phyloP scores from a whole-genome alignment of 2,329 filamentous ascomycete species.

The Exophiala mesophila region DNA sequence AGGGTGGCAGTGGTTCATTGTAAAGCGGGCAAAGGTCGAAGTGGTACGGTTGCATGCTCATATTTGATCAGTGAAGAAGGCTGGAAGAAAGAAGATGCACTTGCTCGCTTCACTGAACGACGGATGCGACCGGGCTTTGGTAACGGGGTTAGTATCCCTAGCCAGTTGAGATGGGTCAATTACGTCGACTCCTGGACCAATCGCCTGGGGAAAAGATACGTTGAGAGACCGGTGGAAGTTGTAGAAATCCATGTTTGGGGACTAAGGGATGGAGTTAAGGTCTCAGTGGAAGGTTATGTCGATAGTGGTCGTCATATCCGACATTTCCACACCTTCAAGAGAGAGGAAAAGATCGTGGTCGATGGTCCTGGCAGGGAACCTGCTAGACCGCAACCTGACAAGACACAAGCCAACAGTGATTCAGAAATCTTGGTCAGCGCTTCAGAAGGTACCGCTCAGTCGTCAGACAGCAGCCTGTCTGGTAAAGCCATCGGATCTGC shows the following conservation, averaged over 20 bases:
- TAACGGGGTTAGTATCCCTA: slow-evolving; percentile 84
- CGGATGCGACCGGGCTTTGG: slow-evolving; percentile 89
- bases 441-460: slow-evolving; percentile 18
- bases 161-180: slow-evolving; percentile 77
- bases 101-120: slow-evolving; percentile 68
- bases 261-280: slow-evolving; percentile 77
- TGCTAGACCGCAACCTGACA: slow-evolving; percentile 1
- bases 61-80: slow-evolving; percentile 86
- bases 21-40: slow-evolving; percentile 93
- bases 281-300: slow-evolving; percentile 76
- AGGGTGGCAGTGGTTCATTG: slow-evolving; percentile 90
- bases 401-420: slow-evolving; percentile 9
- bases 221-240: slow-evolving; percentile 78
- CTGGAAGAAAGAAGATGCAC: slow-evolving; percentile 60
- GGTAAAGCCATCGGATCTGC: slow-evolving; percentile 52
- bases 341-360: slow-evolving; percentile 65
- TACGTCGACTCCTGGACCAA: slow-evolving; percentile 88
- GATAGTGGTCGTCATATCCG: slow-evolving; percentile 88
- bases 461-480: slow-evolving; percentile 29
- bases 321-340: slow-evolving; percentile 72
- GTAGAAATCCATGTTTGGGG: slow-evolving; percentile 89
- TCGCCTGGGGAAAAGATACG: slow-evolving; percentile 65
- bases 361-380: slow-evolving; percentile 34
- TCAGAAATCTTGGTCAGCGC: slow-evolving; percentile 20
- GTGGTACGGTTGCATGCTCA: slow-evolving; percentile 79